Base-by-base conservation (phyloP, 2,329 filamentous ascomycete genomes). In the Pseudogymnoascus sp. region DNA sequence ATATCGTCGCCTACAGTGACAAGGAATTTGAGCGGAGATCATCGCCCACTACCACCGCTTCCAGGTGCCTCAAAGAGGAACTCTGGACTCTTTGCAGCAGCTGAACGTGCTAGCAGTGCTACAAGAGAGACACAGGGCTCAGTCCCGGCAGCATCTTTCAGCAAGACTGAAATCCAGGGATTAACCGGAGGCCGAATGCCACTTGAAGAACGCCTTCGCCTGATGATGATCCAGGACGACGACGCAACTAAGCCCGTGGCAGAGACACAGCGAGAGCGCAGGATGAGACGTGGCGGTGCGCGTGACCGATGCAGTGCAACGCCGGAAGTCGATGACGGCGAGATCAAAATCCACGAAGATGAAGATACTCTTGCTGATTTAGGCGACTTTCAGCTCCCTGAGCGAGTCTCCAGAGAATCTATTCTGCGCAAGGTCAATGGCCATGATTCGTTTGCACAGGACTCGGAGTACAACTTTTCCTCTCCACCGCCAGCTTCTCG, bases 401-500 rank as follows among this genome's bases (percentile, higher is more conserved):
- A 89, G 9, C 88, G 88, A 61, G 96, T 97, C 70, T 97, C 93
- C 7, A 85, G 93, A 37, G 94, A 97, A 72, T 96, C 92, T 0
- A 97, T 97, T 67, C 79, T 97, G 68, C 87, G 90, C 60, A 91
- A 93, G 64, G 87, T 97, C 61, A 90, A 94, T 71, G 90, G 81
- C 54, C 81, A 79, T 67, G 69, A 79, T 63, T 67, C 74, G 57
- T 78, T 82, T 47, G 82, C 85, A 17, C 75, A 78, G 63, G 80
- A 85, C 60, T 84, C 86, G 3, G 83, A 86, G 62, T 86, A 84
- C 65, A 82, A 82, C 67, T 84, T 87, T 68, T 85, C 84, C 3
- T 85, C 85, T 2, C 83, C 84, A 1, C 75, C 78, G n/a, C 77
- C 81, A 1, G 26, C 29, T n/a, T 59, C 57, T 17, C 21, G 35